Percentiles rank a stretch among this genome's conserved stretches.
These are phyloP conservation scores for Maudiozyma humilis DNA, from an alignment of 1,139 yeast genomes.

Conservation along the genomic window DNA sequence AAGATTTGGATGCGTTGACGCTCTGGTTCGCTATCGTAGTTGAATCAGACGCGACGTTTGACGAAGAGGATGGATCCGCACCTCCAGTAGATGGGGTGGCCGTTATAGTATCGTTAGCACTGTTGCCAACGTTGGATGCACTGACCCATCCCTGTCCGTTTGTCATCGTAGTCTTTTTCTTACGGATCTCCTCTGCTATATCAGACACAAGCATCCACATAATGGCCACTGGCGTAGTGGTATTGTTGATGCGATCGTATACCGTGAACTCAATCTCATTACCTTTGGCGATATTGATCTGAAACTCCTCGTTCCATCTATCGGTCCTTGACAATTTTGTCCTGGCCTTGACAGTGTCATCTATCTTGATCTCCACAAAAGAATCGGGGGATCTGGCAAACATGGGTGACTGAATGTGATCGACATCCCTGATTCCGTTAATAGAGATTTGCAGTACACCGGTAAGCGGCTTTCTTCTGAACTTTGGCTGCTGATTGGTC, in stretches of 20 bases:
- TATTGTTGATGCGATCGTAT: constrained; percentile 65
- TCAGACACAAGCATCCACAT: constrained; percentile 87
- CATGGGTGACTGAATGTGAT: constrained; percentile 78
- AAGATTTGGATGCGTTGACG: neutral
- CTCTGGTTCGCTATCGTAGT: neutral
- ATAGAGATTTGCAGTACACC: constrained; percentile 69
- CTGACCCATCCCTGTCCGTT: constrained; percentile 81
- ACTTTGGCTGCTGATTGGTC: constrained; percentile 50
- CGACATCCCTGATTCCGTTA: constrained; percentile 77
- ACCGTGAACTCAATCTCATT: constrained; percentile 85
- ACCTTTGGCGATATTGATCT: constrained; percentile 76
- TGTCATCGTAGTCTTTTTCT: constrained; percentile 75
- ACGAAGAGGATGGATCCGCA: constrained; percentile 7
- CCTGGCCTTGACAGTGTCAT: constrained; percentile 72
- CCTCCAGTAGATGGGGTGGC: constrained; percentile 1
- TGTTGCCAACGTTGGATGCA: constrained; percentile 41
- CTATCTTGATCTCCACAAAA: constrained; percentile 67
- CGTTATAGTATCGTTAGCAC: constrained; percentile 8
- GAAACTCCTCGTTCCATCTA: constrained; percentile 78
- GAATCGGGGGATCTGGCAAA: constrained; percentile 78
- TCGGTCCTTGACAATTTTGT: constrained; percentile 72
- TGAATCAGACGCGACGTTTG: neutral
- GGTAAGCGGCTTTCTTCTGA: constrained; percentile 71
- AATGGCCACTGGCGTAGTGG: constrained; percentile 79
- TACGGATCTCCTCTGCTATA: constrained; percentile 87